Conservation (phyloP, 495 filamentous ascomycete species). For the Talaromyces ruber region DNA sequence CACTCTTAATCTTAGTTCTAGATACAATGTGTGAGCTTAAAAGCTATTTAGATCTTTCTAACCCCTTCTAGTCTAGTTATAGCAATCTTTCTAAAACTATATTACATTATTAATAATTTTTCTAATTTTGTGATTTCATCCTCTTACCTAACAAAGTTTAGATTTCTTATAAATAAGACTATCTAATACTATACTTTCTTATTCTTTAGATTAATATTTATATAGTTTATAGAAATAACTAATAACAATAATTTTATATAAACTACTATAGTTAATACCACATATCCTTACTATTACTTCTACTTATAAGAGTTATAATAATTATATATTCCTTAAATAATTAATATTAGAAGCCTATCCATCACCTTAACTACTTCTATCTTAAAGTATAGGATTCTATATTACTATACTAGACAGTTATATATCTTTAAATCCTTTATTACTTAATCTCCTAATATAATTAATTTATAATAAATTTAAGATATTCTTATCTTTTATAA, state of each 20-base stretch:
- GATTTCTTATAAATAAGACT: not conserved
- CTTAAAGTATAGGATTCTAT: slow-evolving; percentile 8
- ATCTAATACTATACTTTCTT: not conserved
- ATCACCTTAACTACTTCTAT: too few relatives aligned
- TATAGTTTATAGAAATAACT: not conserved
- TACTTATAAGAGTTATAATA: slow-evolving; percentile 20
- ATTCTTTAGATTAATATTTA: too few relatives aligned
- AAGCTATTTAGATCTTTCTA: slow-evolving; percentile 42
- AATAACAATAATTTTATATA: slow-evolving; percentile 12
- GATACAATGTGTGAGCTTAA: not conserved
- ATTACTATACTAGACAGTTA: not conserved
- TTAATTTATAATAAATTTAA: slow-evolving; percentile 18
- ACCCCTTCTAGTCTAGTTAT: slow-evolving; percentile 37
- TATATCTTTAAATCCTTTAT: slow-evolving; percentile 13
- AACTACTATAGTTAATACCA: slow-evolving; percentile 13
- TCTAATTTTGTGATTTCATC: slow-evolving; percentile 4
- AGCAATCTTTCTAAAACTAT: slow-evolving; percentile 13
- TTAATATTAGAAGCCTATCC: slow-evolving; percentile 11
- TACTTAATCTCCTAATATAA: slow-evolving; percentile 18
- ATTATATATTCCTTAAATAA: slow-evolving; percentile 18
- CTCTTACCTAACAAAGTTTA: not conserved
- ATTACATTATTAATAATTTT: slow-evolving; percentile 7
- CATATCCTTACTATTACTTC: slow-evolving; percentile 17
- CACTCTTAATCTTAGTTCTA: slow-evolving; percentile 10
- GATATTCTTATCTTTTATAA: slow-evolving; percentile 1